Evolutionary conservation across 257 asterid genomes (phyloP).

Genomic region (Prunella vulgaris): DNA sequence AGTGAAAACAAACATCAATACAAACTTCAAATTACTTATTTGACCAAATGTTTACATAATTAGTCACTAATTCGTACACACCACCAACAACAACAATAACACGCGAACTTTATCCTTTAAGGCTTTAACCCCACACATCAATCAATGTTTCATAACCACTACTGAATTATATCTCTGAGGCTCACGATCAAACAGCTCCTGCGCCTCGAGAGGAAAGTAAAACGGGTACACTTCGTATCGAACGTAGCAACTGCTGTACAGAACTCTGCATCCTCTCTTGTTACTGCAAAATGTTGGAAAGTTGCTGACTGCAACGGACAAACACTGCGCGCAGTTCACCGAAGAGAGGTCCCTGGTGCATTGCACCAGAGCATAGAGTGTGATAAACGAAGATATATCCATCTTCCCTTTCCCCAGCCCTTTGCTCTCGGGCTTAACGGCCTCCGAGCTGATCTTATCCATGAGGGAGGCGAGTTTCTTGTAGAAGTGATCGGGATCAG

Average conservation of each 20-base stretch:
- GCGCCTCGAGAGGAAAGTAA: constrained; percentile 52
- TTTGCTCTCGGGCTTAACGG: constrained; percentile 35
- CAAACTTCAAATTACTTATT: no score
- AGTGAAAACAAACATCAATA: background rate
- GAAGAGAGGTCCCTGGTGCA: constrained; percentile 64
- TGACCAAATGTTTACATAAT: no score
- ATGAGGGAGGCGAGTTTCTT: constrained; percentile 28
- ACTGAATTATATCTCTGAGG: background rate
- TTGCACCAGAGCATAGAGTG: constrained; percentile 64
- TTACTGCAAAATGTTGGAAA: constrained; percentile 34
- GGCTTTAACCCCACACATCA: background rate
- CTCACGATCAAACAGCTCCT: constrained; percentile 8
- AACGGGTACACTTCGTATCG: constrained; percentile 76
- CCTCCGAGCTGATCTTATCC: constrained; percentile 37
- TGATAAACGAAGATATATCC: constrained; percentile 26
- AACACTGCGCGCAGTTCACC: constrained; percentile 54
- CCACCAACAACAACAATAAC: no score
- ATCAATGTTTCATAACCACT: background rate
- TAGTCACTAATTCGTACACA: no score
- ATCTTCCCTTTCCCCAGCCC: constrained; percentile 62
- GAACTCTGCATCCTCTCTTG: constrained; percentile 57
- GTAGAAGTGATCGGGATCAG: constrained; percentile 45
- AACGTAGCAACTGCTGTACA: constrained; percentile 60
- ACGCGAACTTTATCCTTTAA: no score
- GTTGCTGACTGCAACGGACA: constrained; percentile 50